Conservation (phyloP, 202 grass and related monocot genomes). For the Miscanthus sacchariflorus region DNA sequence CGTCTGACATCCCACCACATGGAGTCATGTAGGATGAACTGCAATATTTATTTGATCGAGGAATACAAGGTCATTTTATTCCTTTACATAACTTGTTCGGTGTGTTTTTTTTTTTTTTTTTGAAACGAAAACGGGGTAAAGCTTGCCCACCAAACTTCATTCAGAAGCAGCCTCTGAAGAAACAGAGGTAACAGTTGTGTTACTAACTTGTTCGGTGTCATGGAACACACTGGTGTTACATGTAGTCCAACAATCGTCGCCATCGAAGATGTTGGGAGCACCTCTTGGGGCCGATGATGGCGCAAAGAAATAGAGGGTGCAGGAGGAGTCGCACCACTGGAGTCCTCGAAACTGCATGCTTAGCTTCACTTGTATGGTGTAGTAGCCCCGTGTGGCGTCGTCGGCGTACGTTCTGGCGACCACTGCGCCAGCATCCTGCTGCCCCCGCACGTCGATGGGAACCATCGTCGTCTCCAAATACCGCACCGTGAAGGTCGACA, state of each 20-base stretch:
- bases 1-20: too few relatives aligned
- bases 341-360: not conserved
- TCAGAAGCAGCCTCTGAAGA: too few relatives aligned
- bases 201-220: not conserved
- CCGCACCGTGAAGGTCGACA: not conserved
- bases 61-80: too few relatives aligned
- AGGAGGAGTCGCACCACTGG: not conserved
- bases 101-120: too few relatives aligned
- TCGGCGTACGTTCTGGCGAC: not conserved
- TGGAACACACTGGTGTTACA: not conserved
- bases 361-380: not conserved
- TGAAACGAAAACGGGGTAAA: too few relatives aligned
- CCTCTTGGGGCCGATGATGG: too few relatives aligned
- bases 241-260: not conserved
- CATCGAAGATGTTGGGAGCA: not conserved
- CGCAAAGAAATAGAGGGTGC: not conserved
- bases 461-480: not conserved
- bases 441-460: not conserved
- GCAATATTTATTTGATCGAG: too few relatives aligned
- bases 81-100: too few relatives aligned
- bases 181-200: too few relatives aligned
- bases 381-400: not conserved
- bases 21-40: too few relatives aligned
- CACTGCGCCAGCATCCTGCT: not conserved
- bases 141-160: too few relatives aligned